Evolutionary conservation across 306 rosid genomes (phyloP), one percentile per base, ranked within the genome.

Genomic region (Senna siamea): DNA sequence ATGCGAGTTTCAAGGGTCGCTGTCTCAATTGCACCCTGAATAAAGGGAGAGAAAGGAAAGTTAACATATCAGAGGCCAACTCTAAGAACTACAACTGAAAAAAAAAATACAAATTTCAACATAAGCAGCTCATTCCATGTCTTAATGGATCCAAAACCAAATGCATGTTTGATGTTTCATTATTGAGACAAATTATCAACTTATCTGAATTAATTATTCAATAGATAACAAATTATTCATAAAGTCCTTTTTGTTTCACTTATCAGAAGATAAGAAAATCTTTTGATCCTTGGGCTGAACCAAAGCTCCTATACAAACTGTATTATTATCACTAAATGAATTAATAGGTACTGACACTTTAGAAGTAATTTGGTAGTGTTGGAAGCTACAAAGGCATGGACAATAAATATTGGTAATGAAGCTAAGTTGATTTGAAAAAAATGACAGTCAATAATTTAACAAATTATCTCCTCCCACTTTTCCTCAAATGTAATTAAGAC

Each of bases 21-120:
- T 30, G 93, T 90, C 78, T 92, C 98, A 56, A 90, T 53, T 72
- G 90, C 99, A 55, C 98, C 99, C 99, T 95, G 82, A 77, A 79
- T 66, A 85, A 72, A 46, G 55, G 72, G 66, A 79, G 57, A 37
- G 43, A 63, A 73, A 30, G 62, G 61, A 35, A 63, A 74, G 7
- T 57, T 68, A 55, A 61, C 35, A 15, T 17, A 73, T 73, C 37
- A 80, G 72, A 76, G 20, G 66, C 67, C 46, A 65, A 77, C 54
- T 74, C 58, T 43, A 74, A 80, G 14, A 50, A n/a, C n/a, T 35
- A 71, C 9, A 35, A 38, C 26, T 28, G 34, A 37, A 26, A 18
- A 40, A 43, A 40, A 14, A 18, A 40, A 43, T 20, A 18, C 22
- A 7, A 35, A 14, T 51, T 35, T 19, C 18, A 52, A 61, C 20